Percentiles rank a stretch among this genome's conserved stretches.
These are phyloP conservation scores for Aegilops bicornis DNA, from an alignment of 176 grass and related monocot species.

Conservation along the genomic window DNA sequence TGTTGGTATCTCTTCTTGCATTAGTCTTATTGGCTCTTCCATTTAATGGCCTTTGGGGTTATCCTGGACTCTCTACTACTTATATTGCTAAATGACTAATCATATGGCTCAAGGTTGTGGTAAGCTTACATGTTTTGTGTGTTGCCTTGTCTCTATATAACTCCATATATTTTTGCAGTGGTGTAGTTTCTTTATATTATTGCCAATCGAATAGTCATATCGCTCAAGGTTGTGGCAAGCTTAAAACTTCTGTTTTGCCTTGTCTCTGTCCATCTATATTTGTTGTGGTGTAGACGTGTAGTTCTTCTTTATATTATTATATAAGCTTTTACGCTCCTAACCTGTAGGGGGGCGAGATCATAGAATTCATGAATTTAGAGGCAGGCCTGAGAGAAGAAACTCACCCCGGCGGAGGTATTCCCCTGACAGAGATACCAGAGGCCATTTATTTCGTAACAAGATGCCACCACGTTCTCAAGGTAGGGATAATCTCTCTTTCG, in stretches of 20 bases:
- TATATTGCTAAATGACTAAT: constrained; percentile 60
- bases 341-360: constrained; percentile 58
- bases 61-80: constrained; percentile 56
- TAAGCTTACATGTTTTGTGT: constrained; percentile 61
- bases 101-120: constrained; percentile 60
- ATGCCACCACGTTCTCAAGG: constrained; percentile 54
- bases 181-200: constrained; percentile 27
- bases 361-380: constrained; percentile 66
- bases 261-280: constrained; percentile 23
- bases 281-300: not conserved
- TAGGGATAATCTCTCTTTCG: constrained; percentile 43
- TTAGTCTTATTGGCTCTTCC: constrained; percentile 57
- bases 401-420: constrained; percentile 67
- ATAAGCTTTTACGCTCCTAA: not conserved
- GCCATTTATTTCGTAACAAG: constrained; percentile 44
- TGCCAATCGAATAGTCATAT: constrained; percentile 53
- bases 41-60: constrained; percentile 46
- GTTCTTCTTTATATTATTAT: not conserved
- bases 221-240: constrained; percentile 63
- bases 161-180: constrained; percentile 19
- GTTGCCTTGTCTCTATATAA: constrained; percentile 38
- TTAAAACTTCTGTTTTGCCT: constrained; percentile 46
- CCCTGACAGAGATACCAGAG: constrained; percentile 63
- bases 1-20: constrained; percentile 43
- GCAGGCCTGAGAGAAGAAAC: constrained; percentile 69